Evolutionary conservation across 2,329 filamentous ascomycete species (phyloP), one percentile per base, ranked within the genome.

Genomic region (Ophiostoma australiae): DNA sequence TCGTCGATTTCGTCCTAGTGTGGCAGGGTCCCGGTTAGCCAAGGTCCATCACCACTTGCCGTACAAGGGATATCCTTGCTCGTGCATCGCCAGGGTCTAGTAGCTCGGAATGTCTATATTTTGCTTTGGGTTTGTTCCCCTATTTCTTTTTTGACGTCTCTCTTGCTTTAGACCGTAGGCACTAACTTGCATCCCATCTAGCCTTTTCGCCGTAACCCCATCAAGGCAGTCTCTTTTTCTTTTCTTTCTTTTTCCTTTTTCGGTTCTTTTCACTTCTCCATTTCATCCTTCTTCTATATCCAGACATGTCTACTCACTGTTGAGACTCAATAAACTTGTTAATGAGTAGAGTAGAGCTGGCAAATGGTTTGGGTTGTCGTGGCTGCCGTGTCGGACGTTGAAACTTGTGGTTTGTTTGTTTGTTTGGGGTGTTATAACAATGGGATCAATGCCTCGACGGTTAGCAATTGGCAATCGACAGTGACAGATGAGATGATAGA

Each of bases 51-150:
- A 35, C 8, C 48, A 33, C 35, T 6, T 67, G 37, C 37, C 66
- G 66, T 67, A 31, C 66, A 44, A 44, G 66, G 52, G 66, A 67
- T 13, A 67, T 67, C 66, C 66, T 65, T 69, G 44, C 68, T 69
- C 63, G 33, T 66, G 63, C 63, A 66, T 66, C 63, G n/a, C 58
- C 58, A 63, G 58, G 58, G 58, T 63, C 58, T 5, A 63, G 58
- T 63, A 35, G 27, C 11, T 55, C 31, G 44, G 4, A 35, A 4
- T 4, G 31, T 11, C 39, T 48, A 41, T 48, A 33, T 33, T 68
- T 55, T 58, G 23, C 17, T 20, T 20, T 20, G 44, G 44, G 44
- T 48, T 1, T 58, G 10, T 11, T 11, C 27, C 10, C 23, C 15
- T 27, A 1, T 10, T 58, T 58, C 52, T 35, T 1, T 15, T 17